These are phyloP conservation scores for Penicillium subrubescens DNA, from an alignment of 495 filamentous ascomycete genomes.

Conservation along the genomic window DNA sequence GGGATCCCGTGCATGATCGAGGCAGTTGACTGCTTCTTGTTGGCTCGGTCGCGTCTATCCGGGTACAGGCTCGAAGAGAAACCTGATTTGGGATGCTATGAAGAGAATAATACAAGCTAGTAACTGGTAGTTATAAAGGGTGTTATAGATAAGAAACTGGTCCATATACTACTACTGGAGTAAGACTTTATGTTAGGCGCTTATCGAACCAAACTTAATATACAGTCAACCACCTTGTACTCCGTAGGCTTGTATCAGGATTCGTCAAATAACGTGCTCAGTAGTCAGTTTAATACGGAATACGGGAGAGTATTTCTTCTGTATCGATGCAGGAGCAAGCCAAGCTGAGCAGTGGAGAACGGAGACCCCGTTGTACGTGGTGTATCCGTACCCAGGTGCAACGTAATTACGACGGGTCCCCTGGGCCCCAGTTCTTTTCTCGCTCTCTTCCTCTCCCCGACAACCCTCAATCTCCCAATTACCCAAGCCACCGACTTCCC, in stretches of 20 bases:
- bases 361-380: neutral
- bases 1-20: neutral
- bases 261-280: neutral
- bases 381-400: neutral
- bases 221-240: neutral
- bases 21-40: neutral
- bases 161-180: neutral
- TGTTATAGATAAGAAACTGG: neutral
- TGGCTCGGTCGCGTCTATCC: neutral
- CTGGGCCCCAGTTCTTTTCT: conserved; percentile 12
- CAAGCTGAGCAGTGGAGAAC: conserved; percentile 22
- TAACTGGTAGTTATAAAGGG: too few species aligned
- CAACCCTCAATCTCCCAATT: conserved; percentile 13
- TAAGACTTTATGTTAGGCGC: neutral
- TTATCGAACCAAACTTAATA: neutral
- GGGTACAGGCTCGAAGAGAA: neutral
- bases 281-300: neutral
- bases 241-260: neutral
- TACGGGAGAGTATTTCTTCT: neutral
- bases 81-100: neutral
- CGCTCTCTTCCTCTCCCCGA: conserved; percentile 10
- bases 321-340: neutral
- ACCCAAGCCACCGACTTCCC: conserved; percentile 8
- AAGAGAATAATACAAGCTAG: neutral
- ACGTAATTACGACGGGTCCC: conserved; percentile 24